Evolutionary conservation across 805 yeast species (phyloP).

Genomic region (Yueomyces sp.): DNA sequence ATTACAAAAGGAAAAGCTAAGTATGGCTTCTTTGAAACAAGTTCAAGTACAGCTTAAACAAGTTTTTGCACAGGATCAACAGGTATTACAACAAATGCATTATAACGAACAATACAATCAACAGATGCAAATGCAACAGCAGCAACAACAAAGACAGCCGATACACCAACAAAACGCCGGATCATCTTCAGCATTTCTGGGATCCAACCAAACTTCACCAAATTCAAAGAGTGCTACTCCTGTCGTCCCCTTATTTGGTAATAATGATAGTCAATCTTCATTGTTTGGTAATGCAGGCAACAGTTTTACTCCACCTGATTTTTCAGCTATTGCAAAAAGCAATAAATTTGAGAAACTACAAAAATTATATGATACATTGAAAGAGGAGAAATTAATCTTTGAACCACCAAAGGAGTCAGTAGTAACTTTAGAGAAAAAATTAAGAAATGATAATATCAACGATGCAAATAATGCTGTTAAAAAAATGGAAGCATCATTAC

Average conservation of each 20-base stretch:
- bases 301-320: conserved; percentile 6
- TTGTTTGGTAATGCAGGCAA: conserved; percentile 10
- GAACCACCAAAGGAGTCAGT: conserved; percentile 19
- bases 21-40: conserved; percentile 20
- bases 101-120: conserved; percentile 18
- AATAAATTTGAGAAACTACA: conserved; percentile 10
- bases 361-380: conserved; percentile 10
- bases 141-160: conserved; percentile 4
- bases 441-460: conserved; percentile 3
- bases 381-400: conserved; percentile 12
- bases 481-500: conserved; percentile 6
- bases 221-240: background rate
- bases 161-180: conserved; percentile 3
- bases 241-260: conserved; percentile 8
- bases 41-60: conserved; percentile 29
- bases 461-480: background rate
- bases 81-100: conserved; percentile 15
- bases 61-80: conserved; percentile 27
- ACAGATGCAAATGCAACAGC: conserved; percentile 16
- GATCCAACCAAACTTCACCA: background rate
- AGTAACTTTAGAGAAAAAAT: conserved; percentile 13
- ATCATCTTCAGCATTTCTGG: too few species aligned
- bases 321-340: conserved; percentile 8
- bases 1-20: conserved; percentile 22
- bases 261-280: conserved; percentile 6